Conservation (phyloP, 2,329 filamentous ascomycete genomes). For the Penicillium aurantiogriseum region DNA sequence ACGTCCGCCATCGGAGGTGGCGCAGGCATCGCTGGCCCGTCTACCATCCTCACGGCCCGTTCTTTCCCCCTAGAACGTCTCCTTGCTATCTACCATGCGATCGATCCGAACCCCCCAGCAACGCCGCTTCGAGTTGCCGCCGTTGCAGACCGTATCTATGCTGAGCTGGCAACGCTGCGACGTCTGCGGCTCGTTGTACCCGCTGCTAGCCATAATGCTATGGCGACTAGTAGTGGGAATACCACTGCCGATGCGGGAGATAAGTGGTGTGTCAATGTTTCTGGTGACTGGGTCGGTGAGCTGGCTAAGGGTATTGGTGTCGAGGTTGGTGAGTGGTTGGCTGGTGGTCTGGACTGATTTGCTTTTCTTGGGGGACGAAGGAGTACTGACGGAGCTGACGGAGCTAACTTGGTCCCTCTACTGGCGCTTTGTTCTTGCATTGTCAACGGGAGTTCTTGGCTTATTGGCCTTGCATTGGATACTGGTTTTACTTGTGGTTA, state of each 20-base stretch:
- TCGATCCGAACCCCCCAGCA: slow-evolving; percentile 46
- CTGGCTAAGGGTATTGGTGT: slow-evolving; percentile 47
- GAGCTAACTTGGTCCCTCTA: not conserved
- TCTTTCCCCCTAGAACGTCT: slow-evolving; percentile 49
- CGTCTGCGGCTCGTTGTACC: slow-evolving; percentile 48
- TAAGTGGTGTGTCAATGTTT: slow-evolving; percentile 51
- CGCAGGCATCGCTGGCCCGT: slow-evolving; percentile 37
- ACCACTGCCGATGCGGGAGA: slow-evolving; percentile 43
- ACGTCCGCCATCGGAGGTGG: slow-evolving; percentile 33
- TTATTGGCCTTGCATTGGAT: not conserved
- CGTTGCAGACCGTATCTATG: slow-evolving; percentile 45
- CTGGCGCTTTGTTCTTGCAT: slow-evolving; percentile 6
- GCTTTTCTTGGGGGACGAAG: not conserved
- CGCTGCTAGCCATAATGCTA: slow-evolving; percentile 35
- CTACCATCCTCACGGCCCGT: slow-evolving; percentile 42
- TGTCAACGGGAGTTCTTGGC: not conserved
- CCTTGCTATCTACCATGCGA: slow-evolving; percentile 49
- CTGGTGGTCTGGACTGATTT: slow-evolving; percentile 38
- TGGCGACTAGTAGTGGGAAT: slow-evolving; percentile 34
- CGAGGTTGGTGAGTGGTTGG: slow-evolving; percentile 47
- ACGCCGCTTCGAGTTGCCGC: slow-evolving; percentile 38
- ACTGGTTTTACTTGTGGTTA: not conserved
- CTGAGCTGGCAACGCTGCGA: slow-evolving; percentile 48
- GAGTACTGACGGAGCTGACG: not conserved
- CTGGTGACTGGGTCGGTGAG: slow-evolving; percentile 47